These are phyloP conservation scores for Neoarthrinium moseri DNA, from an alignment of 2,329 filamentous ascomycete genomes.

Conservation along the genomic window DNA sequence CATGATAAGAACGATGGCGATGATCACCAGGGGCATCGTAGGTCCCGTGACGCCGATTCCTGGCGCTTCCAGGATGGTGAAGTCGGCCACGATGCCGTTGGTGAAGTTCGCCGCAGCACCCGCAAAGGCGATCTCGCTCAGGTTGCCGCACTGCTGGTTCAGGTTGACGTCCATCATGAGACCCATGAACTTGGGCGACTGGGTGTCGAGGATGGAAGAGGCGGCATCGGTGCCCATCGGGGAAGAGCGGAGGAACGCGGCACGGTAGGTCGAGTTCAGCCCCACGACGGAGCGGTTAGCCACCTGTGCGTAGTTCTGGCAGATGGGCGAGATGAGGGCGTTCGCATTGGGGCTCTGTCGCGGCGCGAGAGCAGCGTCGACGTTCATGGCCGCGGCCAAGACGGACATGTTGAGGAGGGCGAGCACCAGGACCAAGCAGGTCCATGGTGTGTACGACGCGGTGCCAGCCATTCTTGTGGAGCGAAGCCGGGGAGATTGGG, in stretches of 20 bases:
- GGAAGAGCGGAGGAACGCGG: conserved; percentile 42
- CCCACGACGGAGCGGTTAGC: conserved; percentile 47
- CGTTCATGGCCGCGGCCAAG: neutral
- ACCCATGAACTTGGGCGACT: conserved; percentile 32
- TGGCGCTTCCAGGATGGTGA: conserved; percentile 29
- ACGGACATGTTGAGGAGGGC: neutral
- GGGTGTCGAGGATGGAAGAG: conserved; percentile 38
- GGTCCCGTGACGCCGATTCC: conserved; percentile 13
- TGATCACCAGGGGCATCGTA: conserved; percentile 17
- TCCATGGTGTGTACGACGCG: neutral
- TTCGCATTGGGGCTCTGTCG: conserved; percentile 7
- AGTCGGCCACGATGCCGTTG: conserved; percentile 34
- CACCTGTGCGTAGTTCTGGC: conserved; percentile 40
- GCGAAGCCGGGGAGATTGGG: neutral
- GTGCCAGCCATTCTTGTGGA: neutral
- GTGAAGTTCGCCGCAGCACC: conserved; percentile 45
- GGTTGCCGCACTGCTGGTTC: conserved; percentile 44
- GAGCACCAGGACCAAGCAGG: neutral
- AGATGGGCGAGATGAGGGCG: conserved; percentile 16
- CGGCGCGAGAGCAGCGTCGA: neutral
- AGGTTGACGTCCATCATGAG: conserved; percentile 38
- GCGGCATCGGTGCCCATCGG: conserved; percentile 37
- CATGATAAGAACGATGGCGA: conserved; percentile 22
- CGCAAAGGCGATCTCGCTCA: conserved; percentile 39
- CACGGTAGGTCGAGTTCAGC: conserved; percentile 42